Percentiles rank a stretch among this genome's conserved stretches.
Evolutionary conservation across 1,284 basidiomycete species (phyloP).

Genomic region (Baeospora myosura): DNA sequence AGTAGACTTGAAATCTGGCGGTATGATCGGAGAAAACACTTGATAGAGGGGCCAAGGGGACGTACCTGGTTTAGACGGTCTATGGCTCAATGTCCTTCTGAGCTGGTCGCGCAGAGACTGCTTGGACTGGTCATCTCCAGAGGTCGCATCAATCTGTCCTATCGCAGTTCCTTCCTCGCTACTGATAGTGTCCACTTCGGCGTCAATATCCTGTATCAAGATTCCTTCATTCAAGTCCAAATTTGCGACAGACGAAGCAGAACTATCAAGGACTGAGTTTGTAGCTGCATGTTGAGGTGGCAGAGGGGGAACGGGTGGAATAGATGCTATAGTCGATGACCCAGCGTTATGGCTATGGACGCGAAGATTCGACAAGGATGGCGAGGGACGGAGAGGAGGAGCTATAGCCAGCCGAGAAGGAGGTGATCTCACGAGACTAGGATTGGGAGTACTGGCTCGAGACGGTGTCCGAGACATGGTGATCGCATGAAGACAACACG

Average conservation of each 20-base stretch:
- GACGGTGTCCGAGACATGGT: conserved; percentile 7
- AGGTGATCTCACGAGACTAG: conserved; percentile 15
- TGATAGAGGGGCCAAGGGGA: background rate
- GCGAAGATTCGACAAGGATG: conserved; percentile 38
- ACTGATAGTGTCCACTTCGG: conserved; percentile 53
- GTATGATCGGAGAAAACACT: background rate
- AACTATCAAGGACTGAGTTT: conserved; percentile 42
- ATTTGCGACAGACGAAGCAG: conserved; percentile 59
- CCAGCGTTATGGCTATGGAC: conserved; percentile 32
- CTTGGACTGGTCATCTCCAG: conserved; percentile 53
- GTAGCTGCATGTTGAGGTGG: conserved; percentile 21
- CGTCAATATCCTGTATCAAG: conserved; percentile 57
- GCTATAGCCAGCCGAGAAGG: conserved; percentile 28
- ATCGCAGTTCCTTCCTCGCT: conserved; percentile 40
- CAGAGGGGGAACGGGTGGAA: conserved; percentile 20
- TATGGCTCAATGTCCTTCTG: conserved; percentile 53
- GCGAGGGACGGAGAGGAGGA: conserved; percentile 32
- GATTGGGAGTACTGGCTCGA: conserved; percentile 6
- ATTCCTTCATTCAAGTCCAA: conserved; percentile 58
- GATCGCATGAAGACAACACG: no score
- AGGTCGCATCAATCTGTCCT: conserved; percentile 34
- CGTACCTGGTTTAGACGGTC: conserved; percentile 22
- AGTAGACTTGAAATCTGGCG: conserved; percentile 12
- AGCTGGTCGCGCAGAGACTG: conserved; percentile 62
- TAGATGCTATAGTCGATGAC: conserved; percentile 15